phyloP scores from a whole-genome alignment of 2,329 filamentous ascomycete genomes.

The Fusarium agapanthi region DNA sequence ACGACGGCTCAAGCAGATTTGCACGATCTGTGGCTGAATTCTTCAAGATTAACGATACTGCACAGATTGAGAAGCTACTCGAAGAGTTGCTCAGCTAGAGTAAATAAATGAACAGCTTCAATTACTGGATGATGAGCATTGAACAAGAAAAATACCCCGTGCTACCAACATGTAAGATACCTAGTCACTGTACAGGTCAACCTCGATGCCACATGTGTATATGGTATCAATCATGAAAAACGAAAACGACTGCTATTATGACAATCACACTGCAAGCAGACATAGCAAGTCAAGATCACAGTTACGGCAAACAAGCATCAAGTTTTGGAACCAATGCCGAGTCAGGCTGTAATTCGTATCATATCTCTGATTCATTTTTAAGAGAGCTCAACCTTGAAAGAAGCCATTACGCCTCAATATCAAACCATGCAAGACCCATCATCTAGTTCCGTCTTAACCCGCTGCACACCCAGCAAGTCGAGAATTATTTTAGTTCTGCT shows the following conservation, averaged over 20 bases:
- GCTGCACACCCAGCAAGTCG: constrained; percentile 53
- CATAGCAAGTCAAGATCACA: not conserved
- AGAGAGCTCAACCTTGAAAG: constrained; percentile 47
- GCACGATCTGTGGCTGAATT: constrained; percentile 76
- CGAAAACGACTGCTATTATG: not conserved
- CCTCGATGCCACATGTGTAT: not conserved
- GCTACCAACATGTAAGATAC: not conserved
- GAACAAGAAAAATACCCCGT: not conserved
- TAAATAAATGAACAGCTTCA: not conserved
- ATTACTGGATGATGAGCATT: not conserved
- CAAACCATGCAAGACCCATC: constrained; percentile 47
- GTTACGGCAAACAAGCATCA: not conserved
- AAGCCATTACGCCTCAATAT: constrained; percentile 52
- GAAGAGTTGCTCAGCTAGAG: constrained; percentile 44
- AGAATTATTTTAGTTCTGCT: constrained; percentile 48
- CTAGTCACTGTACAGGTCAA: not conserved
- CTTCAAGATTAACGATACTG: constrained; percentile 76
- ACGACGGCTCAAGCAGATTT: constrained; percentile 68
- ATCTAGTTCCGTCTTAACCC: constrained; percentile 40
- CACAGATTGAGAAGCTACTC: constrained; percentile 71
- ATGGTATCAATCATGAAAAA: not conserved
- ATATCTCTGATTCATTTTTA: constrained; percentile 49
- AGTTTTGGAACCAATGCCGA: constrained; percentile 25
- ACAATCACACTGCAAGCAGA: not conserved
- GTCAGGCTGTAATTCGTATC: constrained; percentile 43